These are phyloP conservation scores for Luzula sylvatica DNA, from an alignment of 176 grass and related monocot species.

Conservation along the genomic window DNA sequence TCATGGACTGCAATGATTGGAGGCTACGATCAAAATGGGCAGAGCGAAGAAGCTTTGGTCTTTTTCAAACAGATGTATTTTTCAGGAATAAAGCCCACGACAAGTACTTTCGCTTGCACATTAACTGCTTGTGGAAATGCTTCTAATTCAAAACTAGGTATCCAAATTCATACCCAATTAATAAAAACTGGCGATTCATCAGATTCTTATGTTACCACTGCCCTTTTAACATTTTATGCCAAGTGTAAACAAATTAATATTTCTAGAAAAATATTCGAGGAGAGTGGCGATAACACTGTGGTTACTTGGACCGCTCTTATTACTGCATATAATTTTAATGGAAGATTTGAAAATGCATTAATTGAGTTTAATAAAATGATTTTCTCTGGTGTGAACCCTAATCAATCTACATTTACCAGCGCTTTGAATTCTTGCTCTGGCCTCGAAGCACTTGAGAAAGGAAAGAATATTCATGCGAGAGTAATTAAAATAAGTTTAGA, in stretches of 20 bases:
- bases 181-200: conserved; percentile 25
- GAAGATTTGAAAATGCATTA: conserved; percentile 28
- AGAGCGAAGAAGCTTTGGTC: conserved; percentile 17
- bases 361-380: conserved; percentile 33
- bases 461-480: conserved; percentile 46
- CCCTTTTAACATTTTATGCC: conserved; percentile 43
- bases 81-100: conserved; percentile 30
- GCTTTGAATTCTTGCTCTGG: conserved; percentile 38
- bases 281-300: conserved; percentile 25
- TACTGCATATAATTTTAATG: conserved; percentile 37
- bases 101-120: conserved; percentile 39
- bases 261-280: conserved; percentile 35
- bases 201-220: conserved; percentile 35
- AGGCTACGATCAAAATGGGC: conserved; percentile 47
- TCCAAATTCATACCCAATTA: conserved; percentile 36
- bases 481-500: conserved; percentile 30
- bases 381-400: conserved; percentile 24
- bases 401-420: conserved; percentile 44
- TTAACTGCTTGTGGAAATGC: conserved; percentile 36
- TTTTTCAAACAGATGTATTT: conserved; percentile 57
- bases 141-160: conserved; percentile 23
- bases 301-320: conserved; percentile 50
- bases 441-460: conserved; percentile 39
- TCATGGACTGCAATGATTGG: conserved; percentile 57
- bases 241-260: conserved; percentile 29